Percentiles rank a stretch among this genome's conserved stretches.
Conservation (phyloP, 495 filamentous ascomycete genomes). For the Xylaria nigripes region DNA sequence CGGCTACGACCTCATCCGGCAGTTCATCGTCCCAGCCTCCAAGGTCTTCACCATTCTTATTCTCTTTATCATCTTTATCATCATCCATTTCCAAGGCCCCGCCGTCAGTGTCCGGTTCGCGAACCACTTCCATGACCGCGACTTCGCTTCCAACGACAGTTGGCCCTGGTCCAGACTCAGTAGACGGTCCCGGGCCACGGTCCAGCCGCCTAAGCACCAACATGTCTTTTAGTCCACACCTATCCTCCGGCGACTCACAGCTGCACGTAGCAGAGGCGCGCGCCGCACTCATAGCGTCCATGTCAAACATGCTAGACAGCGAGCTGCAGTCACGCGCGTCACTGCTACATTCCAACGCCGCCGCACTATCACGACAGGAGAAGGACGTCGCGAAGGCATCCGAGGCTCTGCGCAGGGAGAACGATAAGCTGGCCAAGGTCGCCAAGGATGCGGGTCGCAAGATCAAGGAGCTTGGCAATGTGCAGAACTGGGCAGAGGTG, state of each 20-base stretch:
- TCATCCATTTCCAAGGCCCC: conserved; percentile 10
- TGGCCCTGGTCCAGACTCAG: background rate
- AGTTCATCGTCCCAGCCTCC: conserved; percentile 5
- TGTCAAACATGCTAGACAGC: conserved; percentile 63
- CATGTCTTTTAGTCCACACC: conserved; percentile 18
- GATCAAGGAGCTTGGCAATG: conserved; percentile 88
- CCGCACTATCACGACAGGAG: conserved; percentile 64
- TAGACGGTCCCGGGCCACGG: conserved; percentile 11
- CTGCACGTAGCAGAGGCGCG: conserved; percentile 54
- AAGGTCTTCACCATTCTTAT: conserved; percentile 3
- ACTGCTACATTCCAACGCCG: conserved; percentile 66
- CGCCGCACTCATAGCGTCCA: conserved; percentile 67
- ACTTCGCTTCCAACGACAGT: conserved; percentile 10
- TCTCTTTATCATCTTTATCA: conserved; percentile 1
- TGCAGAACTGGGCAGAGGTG: conserved; percentile 98
- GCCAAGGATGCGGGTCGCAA: conserved; percentile 59
- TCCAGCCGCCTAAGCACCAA: conserved; percentile 7
- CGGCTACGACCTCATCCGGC: conserved; percentile 1
- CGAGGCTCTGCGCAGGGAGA: conserved; percentile 59
- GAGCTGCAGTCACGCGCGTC: conserved; percentile 64
- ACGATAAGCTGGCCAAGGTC: conserved; percentile 58
- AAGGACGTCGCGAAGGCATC: conserved; percentile 57
- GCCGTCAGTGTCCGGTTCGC: conserved; percentile 9
- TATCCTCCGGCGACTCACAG: conserved; percentile 33
- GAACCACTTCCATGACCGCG: conserved; percentile 2